Evolutionary conservation across 768 basidiomycete species (phyloP), one percentile per base, ranked within the genome.

Genomic region (Gautieria morchelliformis): DNA sequence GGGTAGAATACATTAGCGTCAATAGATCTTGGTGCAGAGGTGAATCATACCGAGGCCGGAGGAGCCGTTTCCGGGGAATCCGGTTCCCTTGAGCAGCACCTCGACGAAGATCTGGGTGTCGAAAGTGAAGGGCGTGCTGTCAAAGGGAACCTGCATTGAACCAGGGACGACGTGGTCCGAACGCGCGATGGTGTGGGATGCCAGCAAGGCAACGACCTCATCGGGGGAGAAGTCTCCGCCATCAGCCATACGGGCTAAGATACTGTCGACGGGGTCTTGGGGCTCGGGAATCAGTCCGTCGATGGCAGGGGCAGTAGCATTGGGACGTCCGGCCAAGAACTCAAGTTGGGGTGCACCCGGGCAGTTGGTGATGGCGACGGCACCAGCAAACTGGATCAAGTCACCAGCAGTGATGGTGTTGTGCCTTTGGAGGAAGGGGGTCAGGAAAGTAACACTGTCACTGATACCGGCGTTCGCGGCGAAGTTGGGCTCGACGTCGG

Each of bases 381-480:
- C 63, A 30, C 60, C 64, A 19, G 60, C 59, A 41, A 62, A 66
- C 46, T 66, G 65, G 46, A 66, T 61, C 14, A 59, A 41, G 41
- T 64, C 63, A 20, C 60, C 60, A 48, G 62, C 59, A 35, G 52
- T 63, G 45, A 64, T 56, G 33, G 50, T 56, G 9, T 42, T 20
- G 58, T 63, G 59, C 24, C 20, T 52, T 9, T 55, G 30, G 17
- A 64, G 58, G 61, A 64, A 62, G 0, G 61, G n/a, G 17, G 54
- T 59, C 41, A 63, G 57, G 49, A 56, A 58, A 27, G 63, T 60
- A 19, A 67, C 64, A 39, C 46, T 61, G 42, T 67, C 66, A 53
- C 60, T 61, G 53, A 66, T 66, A 32, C 66, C 66, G 32, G 57
- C 52, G 60, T 67, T 67, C 7, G 66, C 66, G 3, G 27, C 41